These are phyloP conservation scores for Carpinus fangiana DNA, from an alignment of 306 rosid genomes.

Conservation along the genomic window DNA sequence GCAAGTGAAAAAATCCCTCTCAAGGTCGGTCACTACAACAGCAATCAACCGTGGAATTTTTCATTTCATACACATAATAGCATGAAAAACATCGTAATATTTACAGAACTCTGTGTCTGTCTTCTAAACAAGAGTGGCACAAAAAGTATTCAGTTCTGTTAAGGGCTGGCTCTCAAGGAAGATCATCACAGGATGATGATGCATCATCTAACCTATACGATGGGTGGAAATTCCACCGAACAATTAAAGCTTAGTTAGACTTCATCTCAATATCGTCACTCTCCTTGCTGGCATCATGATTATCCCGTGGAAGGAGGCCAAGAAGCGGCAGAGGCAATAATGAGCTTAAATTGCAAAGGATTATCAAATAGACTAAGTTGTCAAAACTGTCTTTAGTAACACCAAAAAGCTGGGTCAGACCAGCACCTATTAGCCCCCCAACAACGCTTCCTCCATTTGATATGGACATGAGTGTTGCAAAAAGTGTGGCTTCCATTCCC, in stretches of 20 bases:
- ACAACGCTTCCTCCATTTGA: slow-evolving; percentile 89
- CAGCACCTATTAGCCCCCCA: slow-evolving; percentile 95
- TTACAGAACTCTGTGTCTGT: background rate
- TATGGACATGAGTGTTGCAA: slow-evolving; percentile 98
- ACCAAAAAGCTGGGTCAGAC: slow-evolving; percentile 82
- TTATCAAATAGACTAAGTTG: slow-evolving; percentile 71
- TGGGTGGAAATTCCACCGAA: slow-evolving; percentile 14
- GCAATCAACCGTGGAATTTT: background rate
- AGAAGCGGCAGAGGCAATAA: slow-evolving; percentile 90
- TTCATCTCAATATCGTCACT: slow-evolving; percentile 71
- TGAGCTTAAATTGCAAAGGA: slow-evolving; percentile 88
- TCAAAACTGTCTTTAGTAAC: slow-evolving; percentile 83
- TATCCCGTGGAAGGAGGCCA: slow-evolving; percentile 78
- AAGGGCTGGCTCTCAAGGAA: slow-evolving; percentile 2
- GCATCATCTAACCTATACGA: background rate
- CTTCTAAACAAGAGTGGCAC: slow-evolving; percentile 9
- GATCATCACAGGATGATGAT: background rate
- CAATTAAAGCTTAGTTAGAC: slow-evolving; percentile 48
- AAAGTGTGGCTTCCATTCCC: slow-evolving; percentile 98
- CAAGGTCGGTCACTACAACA: background rate
- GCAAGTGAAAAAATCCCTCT: background rate
- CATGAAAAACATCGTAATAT: background rate
- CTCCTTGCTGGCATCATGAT: slow-evolving; percentile 49
- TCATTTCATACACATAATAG: background rate
- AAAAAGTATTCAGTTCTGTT: slow-evolving; percentile 3